A percentile compares a stretch with the other conserved stretches of the same genome.
Evolutionary conservation across 345 rosid genomes (phyloP).

Genomic region (Citrus hindsii): DNA sequence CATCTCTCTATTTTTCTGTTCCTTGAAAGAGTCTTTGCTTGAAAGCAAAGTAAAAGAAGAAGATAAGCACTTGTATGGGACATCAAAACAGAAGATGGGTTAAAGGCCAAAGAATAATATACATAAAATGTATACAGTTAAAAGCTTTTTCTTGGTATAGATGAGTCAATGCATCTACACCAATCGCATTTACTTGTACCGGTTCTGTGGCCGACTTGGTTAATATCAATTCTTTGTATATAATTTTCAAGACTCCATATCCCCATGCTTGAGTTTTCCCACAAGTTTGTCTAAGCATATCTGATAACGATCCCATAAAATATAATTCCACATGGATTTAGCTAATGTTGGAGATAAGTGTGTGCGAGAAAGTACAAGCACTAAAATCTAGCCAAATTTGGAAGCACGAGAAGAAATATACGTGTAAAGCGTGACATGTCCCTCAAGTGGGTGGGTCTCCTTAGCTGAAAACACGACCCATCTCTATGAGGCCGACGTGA

Average conservation of each 20-base stretch:
- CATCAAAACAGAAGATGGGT: not conserved
- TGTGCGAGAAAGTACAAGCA: slow-evolving; percentile 18
- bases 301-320: slow-evolving; percentile 5
- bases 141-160: slow-evolving; percentile 2
- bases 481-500: slow-evolving; percentile 8
- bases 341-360: not conserved
- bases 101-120: not conserved
- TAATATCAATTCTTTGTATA: slow-evolving; percentile 5
- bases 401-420: slow-evolving; percentile 15
- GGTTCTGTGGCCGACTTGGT: slow-evolving; percentile 5
- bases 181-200: not conserved
- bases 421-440: slow-evolving; percentile 20
- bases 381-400: slow-evolving; percentile 17
- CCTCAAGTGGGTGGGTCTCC: slow-evolving; percentile 22
- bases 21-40: slow-evolving; percentile 52
- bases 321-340: not conserved
- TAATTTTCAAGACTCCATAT: slow-evolving; percentile 23
- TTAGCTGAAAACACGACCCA: not conserved
- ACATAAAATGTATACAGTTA: not conserved
- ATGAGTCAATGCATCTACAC: slow-evolving; percentile 12
- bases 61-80: not conserved
- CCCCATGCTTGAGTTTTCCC: slow-evolving; percentile 30
- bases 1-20: slow-evolving; percentile 24
- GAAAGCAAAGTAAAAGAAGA: slow-evolving; percentile 45
- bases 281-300: slow-evolving; percentile 30